These are phyloP conservation scores for Kalmusia sp. DNA, from an alignment of 2,329 filamentous ascomycete genomes.

Conservation along the genomic window DNA sequence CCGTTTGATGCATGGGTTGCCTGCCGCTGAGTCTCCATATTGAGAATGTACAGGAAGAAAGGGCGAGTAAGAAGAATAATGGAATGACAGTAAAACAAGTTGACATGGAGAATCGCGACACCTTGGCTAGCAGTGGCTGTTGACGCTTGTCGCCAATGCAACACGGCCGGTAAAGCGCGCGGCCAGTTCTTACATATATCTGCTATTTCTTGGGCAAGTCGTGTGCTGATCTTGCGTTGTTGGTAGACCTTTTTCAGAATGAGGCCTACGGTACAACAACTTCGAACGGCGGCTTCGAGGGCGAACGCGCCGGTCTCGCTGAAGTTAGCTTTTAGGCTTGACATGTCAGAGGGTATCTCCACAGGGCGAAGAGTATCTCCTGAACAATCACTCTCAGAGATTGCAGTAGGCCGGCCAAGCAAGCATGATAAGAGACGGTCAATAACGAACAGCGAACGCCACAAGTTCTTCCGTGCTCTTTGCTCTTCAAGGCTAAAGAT, in stretches of 20 bases:
- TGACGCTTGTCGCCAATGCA: slow-evolving; percentile 61
- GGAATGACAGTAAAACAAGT: slow-evolving; percentile 68
- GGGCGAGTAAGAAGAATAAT: slow-evolving; percentile 69
- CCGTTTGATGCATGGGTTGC: slow-evolving; percentile 32
- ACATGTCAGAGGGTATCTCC: slow-evolving; percentile 29
- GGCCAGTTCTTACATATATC: slow-evolving; percentile 62
- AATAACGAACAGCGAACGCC: slow-evolving; percentile 70
- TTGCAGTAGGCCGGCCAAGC: slow-evolving; percentile 67
- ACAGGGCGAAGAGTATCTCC: slow-evolving; percentile 51
- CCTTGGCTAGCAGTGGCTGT: slow-evolving; percentile 56
- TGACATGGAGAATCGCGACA: slow-evolving; percentile 67
- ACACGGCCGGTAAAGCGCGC: slow-evolving; percentile 53
- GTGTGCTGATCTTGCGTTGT: slow-evolving; percentile 64
- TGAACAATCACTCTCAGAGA: slow-evolving; percentile 68
- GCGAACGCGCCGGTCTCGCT: slow-evolving; percentile 48
- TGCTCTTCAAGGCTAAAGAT: slow-evolving; percentile 60
- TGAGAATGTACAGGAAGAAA: slow-evolving; percentile 67
- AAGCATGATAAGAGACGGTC: slow-evolving; percentile 70
- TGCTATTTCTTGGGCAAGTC: slow-evolving; percentile 64
- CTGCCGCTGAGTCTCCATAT: slow-evolving; percentile 48
- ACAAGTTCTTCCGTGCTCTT: slow-evolving; percentile 63
- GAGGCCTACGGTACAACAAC: slow-evolving; percentile 63
- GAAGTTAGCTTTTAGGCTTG: slow-evolving; percentile 25
- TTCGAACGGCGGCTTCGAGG: slow-evolving; percentile 64
- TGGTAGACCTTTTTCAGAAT: slow-evolving; percentile 68